These are phyloP conservation scores for Candida endomychidarum DNA, from an alignment of 805 yeast genomes.

Conservation along the genomic window DNA sequence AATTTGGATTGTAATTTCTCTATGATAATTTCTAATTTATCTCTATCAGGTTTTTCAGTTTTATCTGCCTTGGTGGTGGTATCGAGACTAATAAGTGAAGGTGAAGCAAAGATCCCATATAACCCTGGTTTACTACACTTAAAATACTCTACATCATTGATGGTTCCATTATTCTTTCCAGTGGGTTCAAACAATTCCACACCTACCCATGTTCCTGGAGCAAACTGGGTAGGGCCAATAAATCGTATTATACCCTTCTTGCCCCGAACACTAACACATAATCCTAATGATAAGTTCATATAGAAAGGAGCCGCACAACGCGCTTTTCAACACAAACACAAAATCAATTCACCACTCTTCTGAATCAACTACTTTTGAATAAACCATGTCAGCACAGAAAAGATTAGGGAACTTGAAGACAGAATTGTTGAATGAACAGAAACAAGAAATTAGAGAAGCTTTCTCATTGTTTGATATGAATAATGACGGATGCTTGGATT, in stretches of 20 bases:
- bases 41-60: neutral
- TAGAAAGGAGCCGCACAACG: neutral
- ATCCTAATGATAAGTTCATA: constrained; percentile 21
- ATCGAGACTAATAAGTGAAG: constrained; percentile 8
- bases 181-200: constrained; percentile 38
- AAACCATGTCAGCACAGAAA: constrained; percentile 1
- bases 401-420: constrained; percentile 29
- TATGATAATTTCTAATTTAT: constrained; percentile 19
- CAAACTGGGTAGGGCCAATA: constrained; percentile 56
- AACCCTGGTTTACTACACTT: constrained; percentile 28
- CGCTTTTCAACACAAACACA: too few relatives aligned
- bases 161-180: constrained; percentile 53
- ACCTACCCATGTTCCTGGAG: constrained; percentile 58
- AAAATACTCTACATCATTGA: constrained; percentile 46
- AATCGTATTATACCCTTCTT: constrained; percentile 48
- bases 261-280: constrained; percentile 36
- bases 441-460: constrained; percentile 89
- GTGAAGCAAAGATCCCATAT: constrained; percentile 49
- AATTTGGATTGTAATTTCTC: constrained; percentile 48
- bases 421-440: constrained; percentile 81
- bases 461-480: constrained; percentile 90
- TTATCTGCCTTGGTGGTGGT: neutral
- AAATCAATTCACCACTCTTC: too few relatives aligned
- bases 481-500: constrained; percentile 84
- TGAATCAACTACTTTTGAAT: too few relatives aligned